Evolutionary conservation across 108 stramenopile genomes (phyloP).

Genomic region (Cyclostephanos tholiformis): DNA sequence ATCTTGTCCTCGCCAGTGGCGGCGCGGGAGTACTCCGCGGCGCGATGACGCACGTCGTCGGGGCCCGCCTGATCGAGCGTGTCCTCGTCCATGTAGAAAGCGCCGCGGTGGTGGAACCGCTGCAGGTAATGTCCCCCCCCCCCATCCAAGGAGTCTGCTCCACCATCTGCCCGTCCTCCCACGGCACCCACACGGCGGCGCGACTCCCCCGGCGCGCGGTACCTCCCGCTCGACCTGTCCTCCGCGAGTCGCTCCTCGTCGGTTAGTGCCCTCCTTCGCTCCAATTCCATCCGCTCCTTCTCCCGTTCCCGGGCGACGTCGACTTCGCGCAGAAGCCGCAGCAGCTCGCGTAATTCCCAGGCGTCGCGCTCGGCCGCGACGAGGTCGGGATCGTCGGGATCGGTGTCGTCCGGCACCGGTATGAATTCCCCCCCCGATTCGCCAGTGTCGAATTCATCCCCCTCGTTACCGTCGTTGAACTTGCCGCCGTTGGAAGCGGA

Average conservation of each 20-base stretch:
- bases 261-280: conserved; percentile 83
- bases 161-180: conserved; percentile 33
- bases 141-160: conserved; percentile 9
- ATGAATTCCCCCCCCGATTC: conserved; percentile 43
- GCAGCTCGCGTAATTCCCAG: conserved; percentile 84
- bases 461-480: conserved; percentile 25
- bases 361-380: conserved; percentile 55
- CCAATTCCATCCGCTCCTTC: conserved; percentile 64
- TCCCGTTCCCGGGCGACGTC: conserved; percentile 57
- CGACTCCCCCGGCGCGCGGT: conserved; percentile 61
- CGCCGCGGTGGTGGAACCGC: conserved; percentile 95
- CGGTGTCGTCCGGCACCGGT: conserved; percentile 53
- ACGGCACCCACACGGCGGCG: conserved; percentile 26
- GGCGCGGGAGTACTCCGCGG: conserved; percentile 77
- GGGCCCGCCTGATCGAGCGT: conserved; percentile 67
- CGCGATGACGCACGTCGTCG: conserved; percentile 88
- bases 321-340: conserved; percentile 66
- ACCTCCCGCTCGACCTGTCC: conserved; percentile 66
- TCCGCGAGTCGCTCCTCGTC: conserved; percentile 89
- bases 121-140: conserved; percentile 73
- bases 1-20: conserved; percentile 92
- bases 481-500: conserved; percentile 11
- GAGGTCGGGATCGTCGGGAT: conserved; percentile 51
- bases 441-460: conserved; percentile 57
- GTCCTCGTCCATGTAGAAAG: conserved; percentile 98